Base-by-base conservation (phyloP, 2,329 filamentous ascomycete genomes). In the Fusarium robinianum region DNA sequence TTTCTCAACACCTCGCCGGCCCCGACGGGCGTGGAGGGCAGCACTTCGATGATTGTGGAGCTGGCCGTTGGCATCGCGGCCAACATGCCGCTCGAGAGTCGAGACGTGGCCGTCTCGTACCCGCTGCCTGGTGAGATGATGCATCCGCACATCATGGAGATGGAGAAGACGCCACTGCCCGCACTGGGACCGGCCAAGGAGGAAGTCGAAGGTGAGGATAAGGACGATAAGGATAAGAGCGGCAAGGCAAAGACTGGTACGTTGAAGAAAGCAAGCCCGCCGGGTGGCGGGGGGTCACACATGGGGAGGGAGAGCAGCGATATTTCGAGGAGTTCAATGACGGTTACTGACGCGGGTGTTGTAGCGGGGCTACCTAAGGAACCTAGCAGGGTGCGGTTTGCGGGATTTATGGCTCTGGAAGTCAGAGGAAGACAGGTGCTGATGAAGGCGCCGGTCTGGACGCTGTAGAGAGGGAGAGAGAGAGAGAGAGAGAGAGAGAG, bases 41-140 rank as follows among this genome's bases (percentile, higher is more conserved):
- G 89, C 51, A 87, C 91, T 3, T 84, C 85, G 41, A 95, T 94
- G 84, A 97, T 99, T 65, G 80, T 96, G 41, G 91, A 96, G 69
- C 78, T 97, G 36, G 90, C 91, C 0, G 80, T 97, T 19, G 86
- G 85, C 49, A 90, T 99, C 53, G 83, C 88, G 1, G 81, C 85
- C 46, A 95, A 96, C 65, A 72, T 97, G 31, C 92, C 94, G 0
- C 72, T 95, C 25, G 94, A 99, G 69, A 94, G 89, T 57, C 83
- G 94, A 53, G 94, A 97, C 62, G 88, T 99, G 11, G 84, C 83
- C 29, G 86, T 99, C 49, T 83, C 86, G 51, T 96, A 96, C 64
- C 90, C 91, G 38, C 72, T 85, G 44, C 92, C 94, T 0, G 88
- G 88, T 29, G 80, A 87, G 30, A 67, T 76, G 27, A 76, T 97